Evolutionary conservation across 169 alveolate genomes (phyloP).

Genomic region (Theileria parva): DNA sequence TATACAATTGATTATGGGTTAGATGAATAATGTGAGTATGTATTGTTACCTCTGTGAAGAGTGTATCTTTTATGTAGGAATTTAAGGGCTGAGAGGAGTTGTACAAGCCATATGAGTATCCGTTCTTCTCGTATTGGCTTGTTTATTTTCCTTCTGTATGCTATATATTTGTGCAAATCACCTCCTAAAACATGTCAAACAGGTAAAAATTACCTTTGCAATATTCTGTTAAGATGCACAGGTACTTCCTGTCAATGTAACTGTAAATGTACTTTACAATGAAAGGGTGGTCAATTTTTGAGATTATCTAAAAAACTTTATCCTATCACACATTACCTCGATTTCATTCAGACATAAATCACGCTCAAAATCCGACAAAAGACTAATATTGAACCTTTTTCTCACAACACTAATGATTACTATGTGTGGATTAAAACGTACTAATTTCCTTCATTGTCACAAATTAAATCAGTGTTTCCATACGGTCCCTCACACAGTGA

Average conservation of each 20-base stretch:
- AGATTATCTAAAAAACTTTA: constrained; percentile 49
- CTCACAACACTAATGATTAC: constrained; percentile 45
- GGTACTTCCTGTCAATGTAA: constrained; percentile 82
- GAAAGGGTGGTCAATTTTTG: constrained; percentile 79
- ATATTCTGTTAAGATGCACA: constrained; percentile 87
- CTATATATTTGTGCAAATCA: constrained; percentile 74
- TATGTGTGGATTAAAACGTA: constrained; percentile 22
- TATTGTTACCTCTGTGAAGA: constrained; percentile 84
- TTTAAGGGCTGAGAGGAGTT: constrained; percentile 79
- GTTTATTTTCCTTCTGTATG: constrained; percentile 62
- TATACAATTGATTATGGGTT: background rate
- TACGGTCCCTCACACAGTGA: constrained; percentile 72
- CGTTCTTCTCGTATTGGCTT: constrained; percentile 80
- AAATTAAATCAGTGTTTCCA: constrained; percentile 72
- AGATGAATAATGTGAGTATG: background rate
- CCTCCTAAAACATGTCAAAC: constrained; percentile 66
- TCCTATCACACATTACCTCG: constrained; percentile 39
- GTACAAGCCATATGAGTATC: constrained; percentile 80
- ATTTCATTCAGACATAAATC: constrained; percentile 76
- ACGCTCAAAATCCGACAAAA: constrained; percentile 67
- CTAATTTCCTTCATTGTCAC: constrained; percentile 65
- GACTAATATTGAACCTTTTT: constrained; percentile 71
- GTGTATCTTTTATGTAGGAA: constrained; percentile 84
- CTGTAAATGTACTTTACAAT: constrained; percentile 86
- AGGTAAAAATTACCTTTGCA: constrained; percentile 83